A percentile compares a stretch with the other conserved stretches of the same genome.
Conservation (phyloP, 805 yeast genomes). For the Kluyveromyces lactis region DNA sequence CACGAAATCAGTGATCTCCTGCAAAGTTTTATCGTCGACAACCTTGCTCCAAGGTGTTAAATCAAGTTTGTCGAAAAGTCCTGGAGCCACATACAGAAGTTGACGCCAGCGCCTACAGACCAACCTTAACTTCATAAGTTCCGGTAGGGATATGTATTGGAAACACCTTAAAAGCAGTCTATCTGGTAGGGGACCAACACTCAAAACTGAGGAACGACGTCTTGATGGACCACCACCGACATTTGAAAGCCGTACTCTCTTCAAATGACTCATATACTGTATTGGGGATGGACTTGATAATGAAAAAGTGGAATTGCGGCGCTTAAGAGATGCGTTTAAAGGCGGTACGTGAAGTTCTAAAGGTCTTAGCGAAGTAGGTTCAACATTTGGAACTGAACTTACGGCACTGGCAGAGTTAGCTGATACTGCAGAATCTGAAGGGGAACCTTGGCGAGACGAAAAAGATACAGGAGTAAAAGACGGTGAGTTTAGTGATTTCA, state of each 20-base stretch:
- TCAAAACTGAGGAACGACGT: conserved; percentile 50
- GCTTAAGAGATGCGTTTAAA: conserved; percentile 32
- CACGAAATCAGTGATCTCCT: conserved; percentile 57
- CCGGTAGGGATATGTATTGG: conserved; percentile 43
- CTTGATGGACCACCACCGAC: conserved; percentile 33
- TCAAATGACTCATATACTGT: conserved; percentile 47
- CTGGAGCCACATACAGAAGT: conserved; percentile 47
- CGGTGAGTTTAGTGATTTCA: not conserved
- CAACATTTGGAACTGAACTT: not conserved
- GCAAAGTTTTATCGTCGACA: conserved; percentile 49
- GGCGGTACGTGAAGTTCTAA: conserved; percentile 31
- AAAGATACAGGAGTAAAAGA: not conserved
- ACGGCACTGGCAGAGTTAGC: not conserved
- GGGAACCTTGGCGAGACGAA: not conserved
- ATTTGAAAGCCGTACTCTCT: conserved; percentile 41
- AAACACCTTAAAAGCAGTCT: conserved; percentile 46
- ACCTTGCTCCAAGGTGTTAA: conserved; percentile 54
- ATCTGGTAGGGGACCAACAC: conserved; percentile 56
- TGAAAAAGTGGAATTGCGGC: conserved; percentile 26
- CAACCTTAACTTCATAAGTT: conserved; percentile 48
- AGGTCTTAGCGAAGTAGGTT: conserved; percentile 4
- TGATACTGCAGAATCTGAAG: not conserved
- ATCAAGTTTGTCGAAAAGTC: conserved; percentile 44
- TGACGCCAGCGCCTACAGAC: conserved; percentile 67
- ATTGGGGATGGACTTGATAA: conserved; percentile 28